Percentiles rank a stretch among this genome's conserved stretches.
phyloP scores from a whole-genome alignment of 306 rosid genomes.

The Sicyos baderoa region DNA sequence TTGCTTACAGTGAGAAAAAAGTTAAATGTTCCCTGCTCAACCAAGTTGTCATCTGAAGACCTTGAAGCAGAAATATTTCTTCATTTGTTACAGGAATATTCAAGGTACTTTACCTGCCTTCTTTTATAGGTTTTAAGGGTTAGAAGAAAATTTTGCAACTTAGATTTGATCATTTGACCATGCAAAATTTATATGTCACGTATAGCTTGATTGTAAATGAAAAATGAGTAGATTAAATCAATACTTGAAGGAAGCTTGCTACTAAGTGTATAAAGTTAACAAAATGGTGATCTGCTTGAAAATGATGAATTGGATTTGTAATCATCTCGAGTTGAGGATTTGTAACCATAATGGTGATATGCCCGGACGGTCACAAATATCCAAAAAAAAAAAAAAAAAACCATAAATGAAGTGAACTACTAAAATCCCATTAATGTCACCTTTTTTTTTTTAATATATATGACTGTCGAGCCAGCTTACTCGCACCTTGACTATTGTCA shows the following conservation, averaged over 20 bases:
- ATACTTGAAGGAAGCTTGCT: background rate
- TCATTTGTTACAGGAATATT: conserved; percentile 52
- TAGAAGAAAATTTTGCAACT: background rate
- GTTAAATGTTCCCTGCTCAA: conserved; percentile 63
- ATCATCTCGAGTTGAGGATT: background rate
- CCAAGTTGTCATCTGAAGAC: conserved; percentile 64
- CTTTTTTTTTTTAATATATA: background rate
- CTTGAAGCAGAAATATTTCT: conserved; percentile 92
- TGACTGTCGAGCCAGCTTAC: too few relatives aligned
- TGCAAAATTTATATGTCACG: background rate
- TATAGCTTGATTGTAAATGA: background rate
- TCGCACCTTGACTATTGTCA: too few relatives aligned
- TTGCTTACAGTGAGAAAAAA: conserved; percentile 67
- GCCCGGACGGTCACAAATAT: too few relatives aligned
- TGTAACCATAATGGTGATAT: too few relatives aligned
- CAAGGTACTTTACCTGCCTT: conserved; percentile 36
- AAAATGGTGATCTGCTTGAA: background rate
- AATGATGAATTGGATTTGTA: conserved; percentile 6
- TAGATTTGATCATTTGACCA: background rate
- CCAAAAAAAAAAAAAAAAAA: too few relatives aligned
- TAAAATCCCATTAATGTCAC: background rate
- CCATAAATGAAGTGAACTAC: background rate
- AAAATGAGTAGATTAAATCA: too few relatives aligned
- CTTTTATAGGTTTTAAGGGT: background rate
- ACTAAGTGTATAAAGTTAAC: background rate